Evolutionary conservation across 257 asterid genomes (phyloP).

Genomic region (Plantago ovata): DNA sequence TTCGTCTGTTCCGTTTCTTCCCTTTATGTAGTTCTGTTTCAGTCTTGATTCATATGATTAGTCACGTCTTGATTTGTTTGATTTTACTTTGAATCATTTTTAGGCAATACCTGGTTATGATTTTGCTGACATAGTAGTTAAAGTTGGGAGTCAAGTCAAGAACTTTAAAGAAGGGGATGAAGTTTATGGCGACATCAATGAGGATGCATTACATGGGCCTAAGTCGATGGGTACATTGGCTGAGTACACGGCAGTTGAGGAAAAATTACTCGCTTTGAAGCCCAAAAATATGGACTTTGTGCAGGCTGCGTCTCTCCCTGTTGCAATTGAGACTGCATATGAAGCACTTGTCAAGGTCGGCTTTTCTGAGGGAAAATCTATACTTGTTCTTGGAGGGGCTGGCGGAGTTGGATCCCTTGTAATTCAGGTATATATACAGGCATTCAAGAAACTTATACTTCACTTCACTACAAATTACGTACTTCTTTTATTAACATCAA

Average conservation of each 20-base stretch:
- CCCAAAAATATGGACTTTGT: constrained; percentile 68
- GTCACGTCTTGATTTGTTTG: background rate
- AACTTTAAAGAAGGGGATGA: constrained; percentile 80
- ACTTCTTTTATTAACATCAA: too few relatives aligned
- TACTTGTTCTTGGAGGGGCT: constrained; percentile 97
- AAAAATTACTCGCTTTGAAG: constrained; percentile 73
- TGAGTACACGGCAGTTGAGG: constrained; percentile 85
- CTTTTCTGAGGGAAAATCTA: constrained; percentile 72
- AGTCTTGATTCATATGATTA: too few relatives aligned
- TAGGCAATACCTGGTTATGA: constrained; percentile 95
- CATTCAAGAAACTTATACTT: too few relatives aligned
- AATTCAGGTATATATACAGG: constrained; percentile 93
- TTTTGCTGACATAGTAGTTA: constrained; percentile 85
- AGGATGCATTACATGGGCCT: constrained; percentile 75
- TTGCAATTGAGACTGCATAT: constrained; percentile 81
- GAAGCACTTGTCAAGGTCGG: constrained; percentile 79
- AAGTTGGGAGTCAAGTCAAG: constrained; percentile 82
- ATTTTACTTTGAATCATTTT: constrained; percentile 1
- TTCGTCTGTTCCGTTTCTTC: too few relatives aligned
- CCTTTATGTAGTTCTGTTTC: too few relatives aligned
- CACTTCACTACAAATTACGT: too few relatives aligned
- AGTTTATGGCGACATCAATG: constrained; percentile 75
- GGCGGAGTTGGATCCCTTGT: constrained; percentile 94
- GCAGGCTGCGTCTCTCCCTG: constrained; percentile 83
- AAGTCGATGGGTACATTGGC: constrained; percentile 78